These are phyloP conservation scores for Sutorius eximius DNA, from an alignment of 1,284 basidiomycete genomes.

Conservation along the genomic window DNA sequence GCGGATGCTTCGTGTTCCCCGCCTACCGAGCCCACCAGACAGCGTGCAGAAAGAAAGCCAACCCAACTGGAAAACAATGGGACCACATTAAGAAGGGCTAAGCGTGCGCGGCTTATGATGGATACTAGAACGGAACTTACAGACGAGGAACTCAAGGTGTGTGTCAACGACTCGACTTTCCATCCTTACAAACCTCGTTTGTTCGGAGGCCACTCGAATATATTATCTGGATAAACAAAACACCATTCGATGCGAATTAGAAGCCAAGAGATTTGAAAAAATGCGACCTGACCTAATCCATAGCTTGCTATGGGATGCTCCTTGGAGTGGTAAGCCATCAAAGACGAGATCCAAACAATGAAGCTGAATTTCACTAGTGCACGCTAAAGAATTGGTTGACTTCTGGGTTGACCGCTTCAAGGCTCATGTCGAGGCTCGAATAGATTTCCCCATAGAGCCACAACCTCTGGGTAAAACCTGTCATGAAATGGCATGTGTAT, in stretches of 20 bases:
- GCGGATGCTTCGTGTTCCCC: slow-evolving; percentile 31
- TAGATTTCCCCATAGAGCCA: slow-evolving; percentile 46
- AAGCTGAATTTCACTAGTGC: slow-evolving; percentile 44
- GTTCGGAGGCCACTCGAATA: slow-evolving; percentile 54
- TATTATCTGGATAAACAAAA: slow-evolving; percentile 67
- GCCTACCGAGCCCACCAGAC: background rate
- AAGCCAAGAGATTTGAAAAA: slow-evolving; percentile 56
- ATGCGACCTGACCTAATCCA: slow-evolving; percentile 54
- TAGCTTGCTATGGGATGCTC: slow-evolving; percentile 67
- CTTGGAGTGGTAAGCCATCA: slow-evolving; percentile 54
- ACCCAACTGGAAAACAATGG: slow-evolving; percentile 21
- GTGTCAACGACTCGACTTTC: background rate
- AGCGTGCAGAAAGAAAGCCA: background rate
- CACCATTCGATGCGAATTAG: slow-evolving; percentile 48
- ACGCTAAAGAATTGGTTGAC: slow-evolving; percentile 59
- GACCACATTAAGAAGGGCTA: slow-evolving; percentile 37
- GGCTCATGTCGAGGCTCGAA: slow-evolving; percentile 62
- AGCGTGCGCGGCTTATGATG: slow-evolving; percentile 46
- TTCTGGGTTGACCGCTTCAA: slow-evolving; percentile 74
- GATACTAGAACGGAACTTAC: slow-evolving; percentile 74
- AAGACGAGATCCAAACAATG: background rate
- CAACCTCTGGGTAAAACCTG: slow-evolving; percentile 28
- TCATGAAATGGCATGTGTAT: background rate
- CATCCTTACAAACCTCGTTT: slow-evolving; percentile 2
- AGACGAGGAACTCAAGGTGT: slow-evolving; percentile 73